Evolutionary conservation across 2,329 filamentous ascomycete species (phyloP).

Genomic region (Trichoderma endophyticum): DNA sequence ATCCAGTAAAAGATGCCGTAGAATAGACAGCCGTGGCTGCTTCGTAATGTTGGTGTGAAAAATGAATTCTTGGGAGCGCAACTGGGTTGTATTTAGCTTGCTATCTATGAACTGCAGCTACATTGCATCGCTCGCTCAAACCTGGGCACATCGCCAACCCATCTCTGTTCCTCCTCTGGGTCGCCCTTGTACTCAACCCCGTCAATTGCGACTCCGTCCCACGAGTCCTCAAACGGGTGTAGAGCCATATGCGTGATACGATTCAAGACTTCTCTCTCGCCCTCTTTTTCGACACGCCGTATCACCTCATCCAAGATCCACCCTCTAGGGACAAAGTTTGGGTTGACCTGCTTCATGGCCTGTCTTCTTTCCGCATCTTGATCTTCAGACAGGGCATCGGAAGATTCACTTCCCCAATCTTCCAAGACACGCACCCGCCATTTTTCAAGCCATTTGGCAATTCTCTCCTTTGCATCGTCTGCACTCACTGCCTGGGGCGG

Average conservation of each 20-base stretch:
- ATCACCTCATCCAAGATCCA: conserved; percentile 97
- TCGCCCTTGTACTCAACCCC: conserved; percentile 55
- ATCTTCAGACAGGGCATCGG: conserved; percentile 33
- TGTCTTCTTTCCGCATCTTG: conserved; percentile 60
- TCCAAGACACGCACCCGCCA: conserved; percentile 71
- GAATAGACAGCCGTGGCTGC: not conserved
- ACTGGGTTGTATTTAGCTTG: not conserved
- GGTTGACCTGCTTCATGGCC: conserved; percentile 84
- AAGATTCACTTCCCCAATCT: conserved; percentile 62
- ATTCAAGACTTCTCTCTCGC: conserved; percentile 74
- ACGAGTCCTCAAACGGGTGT: conserved; percentile 78
- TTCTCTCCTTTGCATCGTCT: conserved; percentile 59
- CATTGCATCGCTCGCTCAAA: conserved; percentile 82
- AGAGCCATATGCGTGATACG: conserved; percentile 79
- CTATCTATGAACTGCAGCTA: conserved; percentile 77
- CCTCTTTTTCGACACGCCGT: conserved; percentile 77
- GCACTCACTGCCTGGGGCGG: conserved; percentile 58
- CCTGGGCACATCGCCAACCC: conserved; percentile 80
- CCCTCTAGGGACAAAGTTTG: conserved; percentile 84
- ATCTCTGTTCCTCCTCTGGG: conserved; percentile 72
- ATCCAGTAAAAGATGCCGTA: conserved; percentile 14
- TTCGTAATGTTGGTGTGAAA: not conserved
- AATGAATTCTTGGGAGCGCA: not conserved
- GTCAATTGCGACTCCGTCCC: conserved; percentile 54
- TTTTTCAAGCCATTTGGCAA: conserved; percentile 76